A percentile compares a stretch with the other conserved stretches of the same genome.
These are phyloP conservation scores for Komagataella pseudopastoris DNA, from an alignment of 805 yeast species.

Conservation along the genomic window DNA sequence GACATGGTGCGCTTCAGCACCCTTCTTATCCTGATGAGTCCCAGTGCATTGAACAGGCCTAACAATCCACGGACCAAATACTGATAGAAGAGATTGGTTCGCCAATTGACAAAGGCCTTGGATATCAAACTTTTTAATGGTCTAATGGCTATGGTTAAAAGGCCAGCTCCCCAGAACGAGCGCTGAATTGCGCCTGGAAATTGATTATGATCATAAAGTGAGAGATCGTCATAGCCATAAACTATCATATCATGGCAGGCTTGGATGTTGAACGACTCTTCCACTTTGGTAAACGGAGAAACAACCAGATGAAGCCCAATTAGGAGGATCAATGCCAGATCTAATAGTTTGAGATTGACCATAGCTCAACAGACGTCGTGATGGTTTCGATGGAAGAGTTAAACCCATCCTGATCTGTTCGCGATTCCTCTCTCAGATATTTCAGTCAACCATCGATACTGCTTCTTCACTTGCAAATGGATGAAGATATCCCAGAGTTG, in stretches of 20 bases:
- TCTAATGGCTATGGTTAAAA: slow-evolving; percentile 32
- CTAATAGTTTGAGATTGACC: slow-evolving; percentile 3
- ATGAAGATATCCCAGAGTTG: slow-evolving; percentile 8
- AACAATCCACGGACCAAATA: slow-evolving; percentile 41
- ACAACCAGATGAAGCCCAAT: slow-evolving; percentile 34
- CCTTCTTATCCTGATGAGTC: slow-evolving; percentile 37
- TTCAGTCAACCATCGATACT: too few relatives aligned
- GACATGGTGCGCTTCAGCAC: slow-evolving; percentile 15
- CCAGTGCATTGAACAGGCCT: slow-evolving; percentile 46
- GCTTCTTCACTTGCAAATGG: background rate
- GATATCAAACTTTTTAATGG: slow-evolving; percentile 15
- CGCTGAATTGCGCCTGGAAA: slow-evolving; percentile 91
- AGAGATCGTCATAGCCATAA: slow-evolving; percentile 36
- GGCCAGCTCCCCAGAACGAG: slow-evolving; percentile 61
- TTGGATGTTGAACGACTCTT: slow-evolving; percentile 84
- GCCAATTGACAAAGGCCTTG: slow-evolving; percentile 2
- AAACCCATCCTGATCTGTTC: background rate
- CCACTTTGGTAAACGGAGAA: slow-evolving; percentile 85
- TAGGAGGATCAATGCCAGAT: slow-evolving; percentile 24
- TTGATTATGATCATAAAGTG: slow-evolving; percentile 52
- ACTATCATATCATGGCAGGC: slow-evolving; percentile 73
- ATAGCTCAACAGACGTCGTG: background rate
- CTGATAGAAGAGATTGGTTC: slow-evolving; percentile 32
- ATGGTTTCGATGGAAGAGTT: background rate
- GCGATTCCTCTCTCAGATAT: background rate